Evolutionary conservation across 257 asterid species (phyloP).

Genomic region (Plantago elongata): DNA sequence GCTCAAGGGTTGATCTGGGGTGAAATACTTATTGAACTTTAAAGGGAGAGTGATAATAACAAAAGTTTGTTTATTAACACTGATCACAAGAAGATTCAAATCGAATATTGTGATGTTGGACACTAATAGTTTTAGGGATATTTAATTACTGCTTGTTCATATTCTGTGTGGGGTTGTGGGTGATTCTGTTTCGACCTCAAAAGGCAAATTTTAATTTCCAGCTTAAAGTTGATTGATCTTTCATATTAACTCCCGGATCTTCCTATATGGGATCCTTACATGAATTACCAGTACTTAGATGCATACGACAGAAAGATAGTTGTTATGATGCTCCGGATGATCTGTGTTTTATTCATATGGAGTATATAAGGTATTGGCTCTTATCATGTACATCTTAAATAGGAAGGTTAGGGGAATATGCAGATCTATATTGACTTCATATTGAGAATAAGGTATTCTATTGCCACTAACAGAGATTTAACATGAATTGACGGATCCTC

Average conservation of each 20-base stretch:
- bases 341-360: neutral
- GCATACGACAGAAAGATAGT: neutral
- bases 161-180: neutral
- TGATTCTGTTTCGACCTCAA: slow-evolving; percentile 50
- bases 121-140: too few relatives aligned
- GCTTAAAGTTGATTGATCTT: neutral
- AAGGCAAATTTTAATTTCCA: slow-evolving; percentile 36
- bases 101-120: too few relatives aligned
- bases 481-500: too few relatives aligned
- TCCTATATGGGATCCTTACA: neutral
- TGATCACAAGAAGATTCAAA: too few relatives aligned
- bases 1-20: too few relatives aligned
- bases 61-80: too few relatives aligned
- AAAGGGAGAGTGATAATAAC: too few relatives aligned
- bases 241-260: neutral
- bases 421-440: neutral
- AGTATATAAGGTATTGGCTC: neutral
- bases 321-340: neutral
- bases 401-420: too few relatives aligned
- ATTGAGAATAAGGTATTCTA: too few relatives aligned
- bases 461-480: too few relatives aligned
- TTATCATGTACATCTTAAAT: neutral
- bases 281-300: neutral
- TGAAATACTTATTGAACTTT: too few relatives aligned
- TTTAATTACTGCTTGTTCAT: too few relatives aligned